These are phyloP conservation scores for Xerocomellus intermedius DNA, from an alignment of 768 basidiomycete species.

Conservation along the genomic window DNA sequence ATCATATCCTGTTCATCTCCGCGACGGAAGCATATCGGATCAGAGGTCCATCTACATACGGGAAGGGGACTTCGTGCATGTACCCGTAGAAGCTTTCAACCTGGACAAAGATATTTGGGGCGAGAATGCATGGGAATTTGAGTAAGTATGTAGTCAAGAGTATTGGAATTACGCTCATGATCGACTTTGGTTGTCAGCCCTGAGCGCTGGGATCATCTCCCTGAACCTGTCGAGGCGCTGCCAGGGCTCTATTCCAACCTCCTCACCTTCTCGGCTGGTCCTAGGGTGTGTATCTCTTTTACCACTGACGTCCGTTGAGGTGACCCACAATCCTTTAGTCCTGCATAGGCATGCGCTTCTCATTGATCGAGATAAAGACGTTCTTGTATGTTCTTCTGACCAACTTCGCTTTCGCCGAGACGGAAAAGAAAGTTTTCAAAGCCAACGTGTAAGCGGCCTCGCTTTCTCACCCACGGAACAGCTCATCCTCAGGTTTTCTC, in stretches of 20 bases:
- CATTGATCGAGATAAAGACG: slow-evolving; percentile 79
- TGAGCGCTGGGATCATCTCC: slow-evolving; percentile 77
- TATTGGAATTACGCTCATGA: slow-evolving; percentile 3
- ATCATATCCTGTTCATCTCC: slow-evolving; percentile 54
- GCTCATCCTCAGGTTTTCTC: not conserved
- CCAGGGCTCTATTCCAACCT: slow-evolving; percentile 74
- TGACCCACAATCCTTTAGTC: slow-evolving; percentile 45
- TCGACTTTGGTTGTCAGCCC: slow-evolving; percentile 45
- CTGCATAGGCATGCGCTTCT: slow-evolving; percentile 81
- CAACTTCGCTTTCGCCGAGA: slow-evolving; percentile 57
- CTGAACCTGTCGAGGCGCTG: slow-evolving; percentile 60
- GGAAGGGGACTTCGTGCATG: slow-evolving; percentile 74
- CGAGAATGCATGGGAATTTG: slow-evolving; percentile 75
- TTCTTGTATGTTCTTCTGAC: slow-evolving; percentile 70
- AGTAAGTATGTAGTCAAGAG: slow-evolving; percentile 43
- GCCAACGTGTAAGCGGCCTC: slow-evolving; percentile 56
- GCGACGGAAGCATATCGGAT: slow-evolving; percentile 45
- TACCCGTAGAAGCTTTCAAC: slow-evolving; percentile 79
- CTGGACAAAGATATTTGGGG: slow-evolving; percentile 80
- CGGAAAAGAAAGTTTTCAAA: slow-evolving; percentile 52
- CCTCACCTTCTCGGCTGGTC: slow-evolving; percentile 78
- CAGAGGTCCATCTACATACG: slow-evolving; percentile 47
- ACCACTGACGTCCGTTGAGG: not conserved
- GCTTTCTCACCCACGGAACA: not conserved
- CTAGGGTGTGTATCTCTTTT: slow-evolving; percentile 52